A percentile compares a stretch with the other conserved stretches of the same genome.
These are phyloP conservation scores for Polyrhizophydium stewartii DNA, from an alignment of 371 early-diverging fungal genomes.

Conservation along the genomic window DNA sequence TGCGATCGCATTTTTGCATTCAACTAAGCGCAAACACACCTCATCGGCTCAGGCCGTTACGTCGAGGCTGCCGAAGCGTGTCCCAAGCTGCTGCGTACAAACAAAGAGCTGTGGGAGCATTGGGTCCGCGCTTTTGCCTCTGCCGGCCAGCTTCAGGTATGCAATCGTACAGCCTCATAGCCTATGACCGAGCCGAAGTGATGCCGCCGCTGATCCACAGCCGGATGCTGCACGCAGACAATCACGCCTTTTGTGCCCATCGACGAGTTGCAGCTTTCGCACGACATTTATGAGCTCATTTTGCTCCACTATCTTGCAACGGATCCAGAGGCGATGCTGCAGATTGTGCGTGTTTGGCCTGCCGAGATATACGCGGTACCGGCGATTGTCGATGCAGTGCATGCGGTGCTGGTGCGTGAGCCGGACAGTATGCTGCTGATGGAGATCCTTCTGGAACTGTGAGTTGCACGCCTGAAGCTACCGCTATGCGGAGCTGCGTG, in stretches of 20 bases:
- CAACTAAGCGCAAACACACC: too few species aligned
- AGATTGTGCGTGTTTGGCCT: slow-evolving; percentile 76
- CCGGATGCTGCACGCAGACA: slow-evolving; percentile 29
- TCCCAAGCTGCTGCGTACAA: slow-evolving; percentile 62
- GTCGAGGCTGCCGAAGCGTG: slow-evolving; percentile 72
- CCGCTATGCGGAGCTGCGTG: not conserved
- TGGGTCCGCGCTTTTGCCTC: slow-evolving; percentile 86
- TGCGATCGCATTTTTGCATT: too few species aligned
- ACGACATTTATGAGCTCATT: slow-evolving; percentile 83
- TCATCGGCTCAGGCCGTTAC: too few species aligned
- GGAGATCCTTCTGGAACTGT: slow-evolving; percentile 74
- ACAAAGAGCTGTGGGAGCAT: slow-evolving; percentile 78
- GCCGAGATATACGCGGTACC: slow-evolving; percentile 63
- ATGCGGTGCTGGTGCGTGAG: slow-evolving; percentile 46
- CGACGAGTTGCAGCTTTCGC: slow-evolving; percentile 67
- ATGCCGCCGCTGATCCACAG: too few species aligned
- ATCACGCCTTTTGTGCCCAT: slow-evolving; percentile 77
- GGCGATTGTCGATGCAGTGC: slow-evolving; percentile 69
- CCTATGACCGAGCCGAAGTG: too few species aligned
- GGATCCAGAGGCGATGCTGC: slow-evolving; percentile 55
- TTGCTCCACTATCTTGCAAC: slow-evolving; percentile 52
- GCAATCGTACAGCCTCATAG: not conserved
- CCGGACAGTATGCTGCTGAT: slow-evolving; percentile 52
- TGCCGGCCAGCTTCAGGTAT: slow-evolving; percentile 59
- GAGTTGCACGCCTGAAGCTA: slow-evolving; percentile 24